phyloP scores from a whole-genome alignment of 345 rosid genomes.

The Boechera retrofracta region DNA sequence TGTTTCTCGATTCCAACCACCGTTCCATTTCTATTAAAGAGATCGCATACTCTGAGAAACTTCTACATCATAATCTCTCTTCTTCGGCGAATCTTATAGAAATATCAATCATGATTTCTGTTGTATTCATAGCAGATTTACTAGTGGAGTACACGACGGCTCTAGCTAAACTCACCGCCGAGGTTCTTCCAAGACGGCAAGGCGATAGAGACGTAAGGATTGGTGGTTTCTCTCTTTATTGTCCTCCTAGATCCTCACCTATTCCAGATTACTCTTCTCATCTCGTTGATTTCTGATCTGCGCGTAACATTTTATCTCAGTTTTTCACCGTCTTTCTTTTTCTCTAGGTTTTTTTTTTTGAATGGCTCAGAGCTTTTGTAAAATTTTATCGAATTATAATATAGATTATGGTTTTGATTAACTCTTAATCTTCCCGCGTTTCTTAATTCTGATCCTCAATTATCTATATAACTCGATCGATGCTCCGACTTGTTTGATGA shows the following conservation, averaged over 20 bases:
- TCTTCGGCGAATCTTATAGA: background rate
- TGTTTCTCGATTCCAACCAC: background rate
- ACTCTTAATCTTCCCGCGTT: background rate
- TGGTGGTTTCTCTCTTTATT: slow-evolving; percentile 26
- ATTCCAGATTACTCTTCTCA: slow-evolving; percentile 40
- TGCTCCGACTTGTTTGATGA: background rate
- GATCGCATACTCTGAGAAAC: background rate
- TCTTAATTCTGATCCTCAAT: no score
- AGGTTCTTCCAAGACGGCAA: slow-evolving; percentile 42
- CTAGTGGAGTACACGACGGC: slow-evolving; percentile 59
- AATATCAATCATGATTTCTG: slow-evolving; percentile 49
- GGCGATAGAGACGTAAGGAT: slow-evolving; percentile 22
- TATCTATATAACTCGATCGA: background rate
- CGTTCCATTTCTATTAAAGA: background rate
- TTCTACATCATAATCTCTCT: background rate
- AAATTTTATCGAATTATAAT: background rate
- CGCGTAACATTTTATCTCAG: background rate
- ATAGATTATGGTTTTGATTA: background rate
- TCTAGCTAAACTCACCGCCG: slow-evolving; percentile 52
- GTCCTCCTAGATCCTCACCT: slow-evolving; percentile 28
- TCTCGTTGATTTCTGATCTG: slow-evolving; percentile 39
- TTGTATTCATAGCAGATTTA: slow-evolving; percentile 55
- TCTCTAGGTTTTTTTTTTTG: background rate
- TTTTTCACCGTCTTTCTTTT: background rate
- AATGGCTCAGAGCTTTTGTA: background rate